These are phyloP conservation scores for Xylariaceae sp. DNA, from an alignment of 2,329 filamentous ascomycete species.

Conservation along the genomic window DNA sequence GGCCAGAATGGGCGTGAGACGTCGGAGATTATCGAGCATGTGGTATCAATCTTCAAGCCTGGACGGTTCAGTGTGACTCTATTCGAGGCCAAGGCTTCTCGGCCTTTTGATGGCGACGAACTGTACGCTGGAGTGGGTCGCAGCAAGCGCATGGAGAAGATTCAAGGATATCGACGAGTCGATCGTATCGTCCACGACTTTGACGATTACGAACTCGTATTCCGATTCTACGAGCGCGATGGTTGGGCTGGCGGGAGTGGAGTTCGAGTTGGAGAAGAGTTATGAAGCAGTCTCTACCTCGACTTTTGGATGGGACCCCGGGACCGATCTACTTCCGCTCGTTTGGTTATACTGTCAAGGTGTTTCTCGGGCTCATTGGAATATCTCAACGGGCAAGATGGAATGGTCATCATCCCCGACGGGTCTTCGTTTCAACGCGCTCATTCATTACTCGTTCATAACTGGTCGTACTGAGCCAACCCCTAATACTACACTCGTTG, in stretches of 20 bases:
- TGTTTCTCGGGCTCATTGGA: neutral
- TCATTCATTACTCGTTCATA: constrained; percentile 7
- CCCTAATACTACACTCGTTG: constrained; percentile 1
- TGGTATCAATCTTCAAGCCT: constrained; percentile 92
- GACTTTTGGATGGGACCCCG: neutral
- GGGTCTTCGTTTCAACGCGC: neutral
- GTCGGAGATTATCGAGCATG: constrained; percentile 83
- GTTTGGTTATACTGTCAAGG: constrained; percentile 3
- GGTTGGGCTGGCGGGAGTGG: constrained; percentile 57
- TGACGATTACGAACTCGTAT: constrained; percentile 94
- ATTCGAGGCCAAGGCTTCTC: constrained; percentile 73
- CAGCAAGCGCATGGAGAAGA: constrained; percentile 59
- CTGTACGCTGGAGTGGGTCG: constrained; percentile 24
- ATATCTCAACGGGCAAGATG: too few species aligned
- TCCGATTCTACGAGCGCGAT: constrained; percentile 90
- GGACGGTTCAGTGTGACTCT: constrained; percentile 96
- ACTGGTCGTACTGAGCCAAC: neutral
- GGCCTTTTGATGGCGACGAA: constrained; percentile 34
- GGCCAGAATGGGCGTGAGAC: constrained; percentile 83
- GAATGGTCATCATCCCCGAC: too few species aligned
- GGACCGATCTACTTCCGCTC: constrained; percentile 6
- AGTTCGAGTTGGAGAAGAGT: constrained; percentile 47
- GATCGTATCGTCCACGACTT: constrained; percentile 96
- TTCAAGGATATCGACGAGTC: constrained; percentile 79
- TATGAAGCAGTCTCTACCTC: constrained; percentile 15